Conservation (phyloP, 1,284 basidiomycete genomes). For the Cerrena zonata region DNA sequence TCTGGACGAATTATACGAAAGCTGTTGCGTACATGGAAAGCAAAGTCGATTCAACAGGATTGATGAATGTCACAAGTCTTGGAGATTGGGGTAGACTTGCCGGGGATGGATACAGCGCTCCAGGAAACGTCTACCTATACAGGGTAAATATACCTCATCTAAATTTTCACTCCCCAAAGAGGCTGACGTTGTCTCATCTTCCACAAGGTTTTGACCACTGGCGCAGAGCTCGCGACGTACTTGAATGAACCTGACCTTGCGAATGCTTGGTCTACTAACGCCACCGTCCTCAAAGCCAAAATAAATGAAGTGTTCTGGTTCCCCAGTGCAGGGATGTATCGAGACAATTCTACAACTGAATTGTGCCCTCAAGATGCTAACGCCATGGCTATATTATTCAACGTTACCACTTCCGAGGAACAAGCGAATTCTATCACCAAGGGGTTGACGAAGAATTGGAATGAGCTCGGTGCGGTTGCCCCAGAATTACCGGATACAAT, state of each 20-base stretch:
- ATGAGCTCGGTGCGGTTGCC: conserved; percentile 40
- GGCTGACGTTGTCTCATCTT: background rate
- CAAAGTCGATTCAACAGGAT: conserved; percentile 40
- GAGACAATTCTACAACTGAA: conserved; percentile 39
- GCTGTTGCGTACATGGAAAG: conserved; percentile 40
- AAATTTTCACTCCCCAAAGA: background rate
- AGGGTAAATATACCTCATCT: conserved; percentile 32
- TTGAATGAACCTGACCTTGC: conserved; percentile 33
- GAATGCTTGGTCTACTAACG: conserved; percentile 34
- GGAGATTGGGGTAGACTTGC: conserved; percentile 48
- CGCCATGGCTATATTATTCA: conserved; percentile 44
- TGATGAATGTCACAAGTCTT: conserved; percentile 43
- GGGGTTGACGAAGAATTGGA: conserved; percentile 44
- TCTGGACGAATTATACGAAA: conserved; percentile 50
- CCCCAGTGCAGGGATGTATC: conserved; percentile 37
- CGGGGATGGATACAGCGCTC: conserved; percentile 43
- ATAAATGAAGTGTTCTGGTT: conserved; percentile 45
- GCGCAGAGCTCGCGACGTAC: conserved; percentile 39
- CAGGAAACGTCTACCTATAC: conserved; percentile 45
- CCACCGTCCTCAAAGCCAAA: conserved; percentile 35
- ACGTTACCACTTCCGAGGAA: conserved; percentile 35
- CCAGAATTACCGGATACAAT: conserved; percentile 50
- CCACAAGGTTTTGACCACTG: conserved; percentile 41
- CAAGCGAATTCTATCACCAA: conserved; percentile 39
- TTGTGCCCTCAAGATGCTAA: conserved; percentile 49